Evolutionary conservation across 2,329 filamentous ascomycete genomes (phyloP).

Genomic region (Parascedosporium putredinis): DNA sequence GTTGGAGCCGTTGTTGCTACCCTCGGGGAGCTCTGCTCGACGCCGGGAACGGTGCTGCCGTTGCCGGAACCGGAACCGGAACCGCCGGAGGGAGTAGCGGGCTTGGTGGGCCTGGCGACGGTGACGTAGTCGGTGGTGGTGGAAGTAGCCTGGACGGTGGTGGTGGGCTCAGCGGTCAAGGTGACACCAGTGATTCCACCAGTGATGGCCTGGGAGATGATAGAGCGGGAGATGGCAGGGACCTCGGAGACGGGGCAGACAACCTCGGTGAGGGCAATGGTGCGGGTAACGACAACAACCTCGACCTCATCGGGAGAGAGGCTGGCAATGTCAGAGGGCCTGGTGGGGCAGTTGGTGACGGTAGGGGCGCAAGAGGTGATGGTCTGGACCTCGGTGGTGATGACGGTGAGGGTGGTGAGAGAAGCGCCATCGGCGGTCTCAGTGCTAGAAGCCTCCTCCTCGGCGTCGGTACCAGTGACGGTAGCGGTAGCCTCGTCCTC

Average conservation of each 20-base stretch:
- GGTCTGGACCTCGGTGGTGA: conserved; percentile 44
- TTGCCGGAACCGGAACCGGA: conserved; percentile 15
- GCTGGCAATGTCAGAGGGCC: conserved; percentile 20
- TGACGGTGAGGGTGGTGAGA: conserved; percentile 35
- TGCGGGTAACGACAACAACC: conserved; percentile 26
- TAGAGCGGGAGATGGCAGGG: conserved; percentile 27
- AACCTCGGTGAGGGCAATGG: conserved; percentile 27
- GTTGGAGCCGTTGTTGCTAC: background rate
- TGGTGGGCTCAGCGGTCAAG: conserved; percentile 14
- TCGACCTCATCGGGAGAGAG: conserved; percentile 25
- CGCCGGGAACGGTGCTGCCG: conserved; percentile 4
- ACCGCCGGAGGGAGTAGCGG: conserved; percentile 12
- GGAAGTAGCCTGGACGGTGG: conserved; percentile 21
- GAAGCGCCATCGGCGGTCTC: conserved; percentile 14
- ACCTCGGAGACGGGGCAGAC: conserved; percentile 36
- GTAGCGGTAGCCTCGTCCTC: conserved; percentile 16
- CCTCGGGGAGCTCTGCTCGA: conserved; percentile 6
- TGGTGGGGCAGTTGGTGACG: conserved; percentile 44
- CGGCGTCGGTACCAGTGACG: conserved; percentile 13
- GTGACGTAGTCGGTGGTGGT: conserved; percentile 26
- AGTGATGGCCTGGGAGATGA: conserved; percentile 25
- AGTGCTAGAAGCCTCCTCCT: too few relatives aligned
- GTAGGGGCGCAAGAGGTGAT: conserved; percentile 47
- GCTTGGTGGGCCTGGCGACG: conserved; percentile 13
- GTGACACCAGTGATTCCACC: conserved; percentile 28